Evolutionary conservation across 2,329 filamentous ascomycete genomes (phyloP).

Genomic region (Exophiala viscosa): DNA sequence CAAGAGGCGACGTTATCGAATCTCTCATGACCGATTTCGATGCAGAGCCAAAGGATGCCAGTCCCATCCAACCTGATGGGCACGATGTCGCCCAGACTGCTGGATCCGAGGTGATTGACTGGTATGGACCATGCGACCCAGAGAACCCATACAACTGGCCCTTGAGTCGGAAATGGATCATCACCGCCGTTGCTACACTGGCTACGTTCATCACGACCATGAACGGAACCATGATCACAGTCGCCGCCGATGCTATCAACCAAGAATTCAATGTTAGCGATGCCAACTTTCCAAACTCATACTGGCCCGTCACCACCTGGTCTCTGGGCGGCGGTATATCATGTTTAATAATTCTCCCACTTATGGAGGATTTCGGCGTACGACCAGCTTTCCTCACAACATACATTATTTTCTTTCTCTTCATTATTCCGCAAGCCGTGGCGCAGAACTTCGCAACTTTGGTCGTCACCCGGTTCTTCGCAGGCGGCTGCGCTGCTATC

Average conservation of each 20-base stretch:
- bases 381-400: conserved; percentile 32
- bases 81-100: background rate
- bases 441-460: conserved; percentile 27
- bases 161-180: conserved; percentile 35
- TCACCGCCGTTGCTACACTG: conserved; percentile 30
- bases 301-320: conserved; percentile 42
- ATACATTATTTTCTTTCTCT: conserved; percentile 30
- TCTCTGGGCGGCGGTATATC: conserved; percentile 41
- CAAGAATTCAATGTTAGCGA: conserved; percentile 28
- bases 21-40: conserved; percentile 5
- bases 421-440: conserved; percentile 29
- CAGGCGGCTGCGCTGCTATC: conserved; percentile 30
- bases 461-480: conserved; percentile 29
- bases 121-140: conserved; percentile 34
- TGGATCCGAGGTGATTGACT: conserved; percentile 16
- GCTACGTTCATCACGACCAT: conserved; percentile 34
- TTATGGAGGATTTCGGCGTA: conserved; percentile 40
- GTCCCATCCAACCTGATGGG: conserved; percentile 1
- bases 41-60: conserved; percentile 4
- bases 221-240: conserved; percentile 40
- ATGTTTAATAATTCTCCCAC: conserved; percentile 39
- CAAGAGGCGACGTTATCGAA: no score
- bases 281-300: conserved; percentile 38
- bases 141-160: conserved; percentile 41
- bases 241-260: conserved; percentile 37